These are phyloP conservation scores for Dujonia santamariae DNA, from an alignment of 1,139 yeast species.

Conservation along the genomic window DNA sequence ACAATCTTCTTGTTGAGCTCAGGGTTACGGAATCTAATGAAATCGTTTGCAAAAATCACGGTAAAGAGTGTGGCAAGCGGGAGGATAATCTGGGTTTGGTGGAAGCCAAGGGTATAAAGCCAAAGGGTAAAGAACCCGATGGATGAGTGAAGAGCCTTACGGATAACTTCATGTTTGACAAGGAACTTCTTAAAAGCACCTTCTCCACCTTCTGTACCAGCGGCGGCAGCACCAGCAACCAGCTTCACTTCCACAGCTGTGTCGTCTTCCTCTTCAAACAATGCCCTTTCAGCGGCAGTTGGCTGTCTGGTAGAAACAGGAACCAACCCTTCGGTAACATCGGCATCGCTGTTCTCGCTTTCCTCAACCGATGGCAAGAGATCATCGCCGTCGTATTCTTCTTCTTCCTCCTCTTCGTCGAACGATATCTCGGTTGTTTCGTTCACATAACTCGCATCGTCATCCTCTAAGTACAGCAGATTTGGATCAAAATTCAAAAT, in stretches of 20 bases:
- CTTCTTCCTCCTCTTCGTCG: slow-evolving; percentile 18
- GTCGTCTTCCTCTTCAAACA: slow-evolving; percentile 6
- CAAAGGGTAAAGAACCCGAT: slow-evolving; percentile 79
- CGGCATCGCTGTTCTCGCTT: slow-evolving; percentile 9
- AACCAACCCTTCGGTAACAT: slow-evolving; percentile 1
- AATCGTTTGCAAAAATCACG: slow-evolving; percentile 61
- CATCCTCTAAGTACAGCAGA: slow-evolving; percentile 37
- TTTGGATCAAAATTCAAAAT: slow-evolving; percentile 25
- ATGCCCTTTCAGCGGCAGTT: slow-evolving; percentile 7
- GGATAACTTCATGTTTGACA: slow-evolving; percentile 80
- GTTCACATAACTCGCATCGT: slow-evolving; percentile 33
- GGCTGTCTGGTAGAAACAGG: slow-evolving; percentile 3
- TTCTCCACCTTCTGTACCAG: not conserved
- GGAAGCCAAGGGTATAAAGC: slow-evolving; percentile 63
- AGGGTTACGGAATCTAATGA: slow-evolving; percentile 60
- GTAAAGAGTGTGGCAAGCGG: slow-evolving; percentile 56
- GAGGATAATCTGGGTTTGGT: slow-evolving; percentile 53
- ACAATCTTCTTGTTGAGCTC: slow-evolving; percentile 64
- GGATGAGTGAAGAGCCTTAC: slow-evolving; percentile 83
- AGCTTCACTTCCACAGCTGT: not conserved
- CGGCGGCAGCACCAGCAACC: slow-evolving; percentile 1
- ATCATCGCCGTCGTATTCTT: slow-evolving; percentile 14
- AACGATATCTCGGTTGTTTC: slow-evolving; percentile 18
- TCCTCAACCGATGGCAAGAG: slow-evolving; percentile 13
- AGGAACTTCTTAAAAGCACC: slow-evolving; percentile 32